Conservation (phyloP, 306 rosid species). For the Pachyrhizus erosus region DNA sequence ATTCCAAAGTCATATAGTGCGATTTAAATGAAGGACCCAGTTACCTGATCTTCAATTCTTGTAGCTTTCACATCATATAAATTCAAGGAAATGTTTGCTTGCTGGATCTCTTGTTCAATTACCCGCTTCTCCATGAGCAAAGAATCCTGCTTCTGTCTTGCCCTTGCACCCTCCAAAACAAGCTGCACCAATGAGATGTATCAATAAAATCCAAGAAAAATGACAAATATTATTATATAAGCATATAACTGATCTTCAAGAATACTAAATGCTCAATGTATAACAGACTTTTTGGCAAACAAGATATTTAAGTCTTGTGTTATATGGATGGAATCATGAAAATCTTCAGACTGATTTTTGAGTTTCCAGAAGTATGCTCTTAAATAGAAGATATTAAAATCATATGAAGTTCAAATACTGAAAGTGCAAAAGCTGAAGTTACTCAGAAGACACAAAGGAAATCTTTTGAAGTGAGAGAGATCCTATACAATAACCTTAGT, state of each 20-base stretch:
- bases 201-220: conserved; percentile 29
- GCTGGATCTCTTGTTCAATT: conserved; percentile 78
- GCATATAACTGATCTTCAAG: background rate
- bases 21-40: conserved; percentile 31
- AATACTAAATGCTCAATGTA: background rate
- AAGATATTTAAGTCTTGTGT: background rate
- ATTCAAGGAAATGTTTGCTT: conserved; percentile 63
- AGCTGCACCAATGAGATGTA: conserved; percentile 61
- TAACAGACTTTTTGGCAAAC: background rate
- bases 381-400: too few species aligned
- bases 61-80: conserved; percentile 74
- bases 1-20: conserved; percentile 23
- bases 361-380: background rate
- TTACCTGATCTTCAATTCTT: conserved; percentile 90
- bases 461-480: background rate
- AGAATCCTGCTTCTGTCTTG: conserved; percentile 73
- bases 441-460: background rate
- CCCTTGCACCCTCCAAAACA: conserved; percentile 84
- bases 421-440: background rate
- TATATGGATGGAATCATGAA: background rate
- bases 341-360: background rate
- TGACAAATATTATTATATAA: background rate
- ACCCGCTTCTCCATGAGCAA: conserved; percentile 63
- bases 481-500: too few species aligned
- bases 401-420: background rate